phyloP scores from a whole-genome alignment of 1,139 yeast species.

The Arxiozyma telluris region DNA sequence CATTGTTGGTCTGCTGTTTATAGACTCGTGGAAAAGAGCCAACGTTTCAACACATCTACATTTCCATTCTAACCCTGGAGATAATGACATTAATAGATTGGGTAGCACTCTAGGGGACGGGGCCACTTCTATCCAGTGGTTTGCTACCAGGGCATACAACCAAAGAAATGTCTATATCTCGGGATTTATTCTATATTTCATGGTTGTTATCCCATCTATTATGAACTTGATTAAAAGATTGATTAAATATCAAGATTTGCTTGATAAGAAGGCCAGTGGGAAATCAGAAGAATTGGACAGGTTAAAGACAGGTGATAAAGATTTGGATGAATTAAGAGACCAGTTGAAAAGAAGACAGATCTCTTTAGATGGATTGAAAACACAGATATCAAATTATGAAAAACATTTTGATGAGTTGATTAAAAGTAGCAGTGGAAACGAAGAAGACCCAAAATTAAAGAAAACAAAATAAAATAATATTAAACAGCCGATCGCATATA shows the following conservation, averaged over 20 bases:
- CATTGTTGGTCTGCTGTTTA: slow-evolving; percentile 46
- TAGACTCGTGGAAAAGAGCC: slow-evolving; percentile 49
- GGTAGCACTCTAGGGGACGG: slow-evolving; percentile 12
- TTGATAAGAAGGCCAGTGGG: slow-evolving; percentile 18
- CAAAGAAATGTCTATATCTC: slow-evolving; percentile 65
- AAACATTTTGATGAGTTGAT: slow-evolving; percentile 38
- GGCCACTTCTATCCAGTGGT: slow-evolving; percentile 15
- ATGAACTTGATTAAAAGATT: slow-evolving; percentile 46
- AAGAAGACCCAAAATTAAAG: background rate
- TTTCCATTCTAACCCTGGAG: background rate
- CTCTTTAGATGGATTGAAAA: slow-evolving; percentile 43
- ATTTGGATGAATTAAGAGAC: slow-evolving; percentile 38
- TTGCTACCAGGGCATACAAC: slow-evolving; percentile 45
- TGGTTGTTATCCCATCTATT: slow-evolving; percentile 50
- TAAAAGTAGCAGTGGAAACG: slow-evolving; percentile 6
- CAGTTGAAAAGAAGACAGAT: slow-evolving; percentile 34
- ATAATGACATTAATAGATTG: slow-evolving; percentile 9
- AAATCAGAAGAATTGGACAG: slow-evolving; percentile 1
- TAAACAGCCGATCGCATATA: background rate
- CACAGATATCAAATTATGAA: slow-evolving; percentile 48
- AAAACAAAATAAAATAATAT: background rate
- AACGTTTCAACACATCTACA: slow-evolving; percentile 26
- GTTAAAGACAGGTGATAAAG: slow-evolving; percentile 27
- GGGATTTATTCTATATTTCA: slow-evolving; percentile 59
- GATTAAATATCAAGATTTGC: slow-evolving; percentile 46